Evolutionary conservation across 495 filamentous ascomycete species (phyloP).

Genomic region (Aspergillus cavernicola): DNA sequence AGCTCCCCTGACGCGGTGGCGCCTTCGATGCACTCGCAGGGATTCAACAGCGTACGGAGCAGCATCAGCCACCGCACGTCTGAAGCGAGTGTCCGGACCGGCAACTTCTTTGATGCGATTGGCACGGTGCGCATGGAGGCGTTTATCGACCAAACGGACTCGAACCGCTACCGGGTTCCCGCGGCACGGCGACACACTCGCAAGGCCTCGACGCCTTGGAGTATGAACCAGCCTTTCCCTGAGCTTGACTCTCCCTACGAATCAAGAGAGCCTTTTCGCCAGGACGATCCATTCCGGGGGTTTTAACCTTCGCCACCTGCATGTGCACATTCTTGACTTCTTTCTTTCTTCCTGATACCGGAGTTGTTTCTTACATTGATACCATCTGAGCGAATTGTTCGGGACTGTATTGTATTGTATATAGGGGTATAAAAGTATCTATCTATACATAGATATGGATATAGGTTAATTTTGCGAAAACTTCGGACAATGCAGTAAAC

Average conservation of each 20-base stretch:
- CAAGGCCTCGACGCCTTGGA: conserved; percentile 39
- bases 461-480: background rate
- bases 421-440: background rate
- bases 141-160: conserved; percentile 53
- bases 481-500: background rate
- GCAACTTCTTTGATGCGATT: conserved; percentile 60
- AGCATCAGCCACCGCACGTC: conserved; percentile 43
- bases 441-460: conserved; percentile 1
- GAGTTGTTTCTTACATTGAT: conserved; percentile 5
- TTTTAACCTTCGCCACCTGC: conserved; percentile 25
- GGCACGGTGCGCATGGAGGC: conserved; percentile 97
- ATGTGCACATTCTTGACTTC: background rate
- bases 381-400: conserved; percentile 11
- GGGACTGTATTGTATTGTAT: conserved; percentile 1
- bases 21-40: conserved; percentile 14
- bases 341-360: background rate
- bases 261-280: conserved; percentile 32
- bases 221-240: conserved; percentile 27
- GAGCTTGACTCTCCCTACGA: conserved; percentile 32
- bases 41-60: conserved; percentile 36
- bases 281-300: conserved; percentile 39
- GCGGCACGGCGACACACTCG: conserved; percentile 22
- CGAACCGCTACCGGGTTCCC: conserved; percentile 28
- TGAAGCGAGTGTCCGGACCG: conserved; percentile 38
- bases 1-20: conserved; percentile 57